Evolutionary conservation across 306 rosid genomes (phyloP).

Genomic region (Lathyrus sativus): DNA sequence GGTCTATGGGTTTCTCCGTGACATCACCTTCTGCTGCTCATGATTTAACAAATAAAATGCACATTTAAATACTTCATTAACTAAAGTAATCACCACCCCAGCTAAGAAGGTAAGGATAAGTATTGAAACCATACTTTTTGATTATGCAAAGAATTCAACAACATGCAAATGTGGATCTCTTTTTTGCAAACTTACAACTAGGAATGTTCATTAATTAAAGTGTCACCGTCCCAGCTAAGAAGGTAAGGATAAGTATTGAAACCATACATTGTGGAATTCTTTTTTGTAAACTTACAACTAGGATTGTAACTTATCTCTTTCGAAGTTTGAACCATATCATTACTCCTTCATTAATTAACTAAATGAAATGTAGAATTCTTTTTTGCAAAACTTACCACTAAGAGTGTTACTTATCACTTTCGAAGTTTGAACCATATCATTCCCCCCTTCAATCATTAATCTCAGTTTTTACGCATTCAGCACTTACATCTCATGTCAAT

Average conservation of each 20-base stretch:
- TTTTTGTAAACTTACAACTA: constrained; percentile 4
- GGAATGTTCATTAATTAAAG: constrained; percentile 23
- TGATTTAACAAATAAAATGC: constrained; percentile 33
- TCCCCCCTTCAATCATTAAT: constrained; percentile 32
- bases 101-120: constrained; percentile 13
- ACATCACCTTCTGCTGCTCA: constrained; percentile 81
- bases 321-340: constrained; percentile 20
- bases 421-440: constrained; percentile 18
- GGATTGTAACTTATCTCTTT: constrained; percentile 5
- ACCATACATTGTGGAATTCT: not conserved
- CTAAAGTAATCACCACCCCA: constrained; percentile 17
- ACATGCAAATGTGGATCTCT: not conserved
- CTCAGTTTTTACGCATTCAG: constrained; percentile 22
- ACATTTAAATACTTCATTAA: constrained; percentile 21
- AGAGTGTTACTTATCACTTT: constrained; percentile 5
- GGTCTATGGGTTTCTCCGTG: constrained; percentile 76
- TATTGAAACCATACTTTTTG: not conserved
- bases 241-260: constrained; percentile 4
- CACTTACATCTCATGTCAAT: constrained; percentile 1
- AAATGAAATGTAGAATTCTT: not conserved
- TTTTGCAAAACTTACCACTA: constrained; percentile 5
- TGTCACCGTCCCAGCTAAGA: constrained; percentile 10
- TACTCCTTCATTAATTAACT: constrained; percentile 5
- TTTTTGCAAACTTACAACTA: not conserved
- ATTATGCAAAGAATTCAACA: constrained; percentile 11